Conservation (phyloP, 139 green algal species). For the Haematococcus sp. region DNA sequence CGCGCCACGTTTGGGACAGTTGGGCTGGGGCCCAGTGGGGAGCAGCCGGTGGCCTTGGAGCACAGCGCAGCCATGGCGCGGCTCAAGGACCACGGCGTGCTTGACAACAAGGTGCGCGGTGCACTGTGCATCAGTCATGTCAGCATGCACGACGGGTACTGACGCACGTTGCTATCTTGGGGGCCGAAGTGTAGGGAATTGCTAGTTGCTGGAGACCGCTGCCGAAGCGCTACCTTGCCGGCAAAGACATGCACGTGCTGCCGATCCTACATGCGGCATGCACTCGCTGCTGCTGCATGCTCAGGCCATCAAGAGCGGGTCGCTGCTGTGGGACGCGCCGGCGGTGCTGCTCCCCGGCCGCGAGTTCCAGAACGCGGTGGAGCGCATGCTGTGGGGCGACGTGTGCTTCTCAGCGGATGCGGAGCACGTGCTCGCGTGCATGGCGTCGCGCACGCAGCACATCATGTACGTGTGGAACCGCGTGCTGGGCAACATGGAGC, state of each 20-base stretch:
- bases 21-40: background rate
- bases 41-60: background rate
- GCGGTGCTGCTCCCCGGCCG: slow-evolving; percentile 17
- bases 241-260: too few species aligned
- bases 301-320: slow-evolving; percentile 25
- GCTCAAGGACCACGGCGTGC: too few species aligned
- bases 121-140: too few species aligned
- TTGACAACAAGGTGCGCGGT: too few species aligned
- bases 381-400: slow-evolving; percentile 46
- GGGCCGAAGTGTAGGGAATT: too few species aligned
- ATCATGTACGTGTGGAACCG: slow-evolving; percentile 66
- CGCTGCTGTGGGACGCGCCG: slow-evolving; percentile 7
- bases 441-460: slow-evolving; percentile 42
- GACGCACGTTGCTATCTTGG: too few species aligned
- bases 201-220: too few species aligned
- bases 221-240: too few species aligned
- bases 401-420: slow-evolving; percentile 55
- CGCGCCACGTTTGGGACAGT: background rate
- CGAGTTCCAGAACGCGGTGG: slow-evolving; percentile 69
- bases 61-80: too few species aligned
- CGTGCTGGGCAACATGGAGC: slow-evolving; percentile 55
- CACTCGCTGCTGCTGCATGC: too few species aligned
- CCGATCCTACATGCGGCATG: too few species aligned
- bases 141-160: too few species aligned
- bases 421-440: slow-evolving; percentile 61